A percentile compares a stretch with the other conserved stretches of the same genome.
phyloP scores from a whole-genome alignment of 73 alveolate species.

The Effrenium voratum region DNA sequence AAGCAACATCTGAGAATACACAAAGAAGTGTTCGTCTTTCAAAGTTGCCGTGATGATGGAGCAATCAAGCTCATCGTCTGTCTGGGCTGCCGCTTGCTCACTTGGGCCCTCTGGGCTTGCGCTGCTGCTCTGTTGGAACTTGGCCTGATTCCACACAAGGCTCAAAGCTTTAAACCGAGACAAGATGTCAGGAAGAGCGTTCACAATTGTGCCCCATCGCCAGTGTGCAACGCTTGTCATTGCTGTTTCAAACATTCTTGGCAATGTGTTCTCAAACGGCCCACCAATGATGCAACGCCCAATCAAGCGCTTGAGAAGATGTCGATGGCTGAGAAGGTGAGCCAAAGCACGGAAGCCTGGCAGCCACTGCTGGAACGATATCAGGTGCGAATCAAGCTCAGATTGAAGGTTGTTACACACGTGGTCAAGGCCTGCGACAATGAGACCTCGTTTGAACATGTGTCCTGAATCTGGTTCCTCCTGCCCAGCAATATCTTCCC shows the following conservation, averaged over 20 bases:
- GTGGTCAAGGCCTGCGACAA: constrained; percentile 34
- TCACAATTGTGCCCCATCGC: constrained; percentile 56
- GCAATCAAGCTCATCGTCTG: neutral
- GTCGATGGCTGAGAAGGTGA: neutral
- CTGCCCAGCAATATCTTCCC: too few species aligned
- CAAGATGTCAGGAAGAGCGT: neutral
- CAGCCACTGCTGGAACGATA: neutral
- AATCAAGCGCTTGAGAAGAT: neutral
- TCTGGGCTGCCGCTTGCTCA: neutral
- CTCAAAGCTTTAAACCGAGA: neutral
- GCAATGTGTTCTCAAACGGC: neutral
- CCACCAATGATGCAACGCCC: neutral
- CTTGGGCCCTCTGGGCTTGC: neutral
- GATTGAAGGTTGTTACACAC: constrained; percentile 12
- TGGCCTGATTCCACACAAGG: constrained; percentile 13
- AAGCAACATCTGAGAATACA: neutral
- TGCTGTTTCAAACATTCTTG: neutral
- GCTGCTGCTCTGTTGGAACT: neutral
- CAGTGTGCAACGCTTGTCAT: neutral
- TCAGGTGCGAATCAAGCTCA: constrained; percentile 4
- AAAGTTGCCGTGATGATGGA: neutral
- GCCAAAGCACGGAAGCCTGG: constrained; percentile 20
- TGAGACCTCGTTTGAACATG: too few species aligned
- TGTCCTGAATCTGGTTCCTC: too few species aligned
- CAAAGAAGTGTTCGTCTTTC: neutral